Percentiles rank a stretch among this genome's conserved stretches.
Evolutionary conservation across 345 rosid species (phyloP).

Genomic region (Populus davidiana): DNA sequence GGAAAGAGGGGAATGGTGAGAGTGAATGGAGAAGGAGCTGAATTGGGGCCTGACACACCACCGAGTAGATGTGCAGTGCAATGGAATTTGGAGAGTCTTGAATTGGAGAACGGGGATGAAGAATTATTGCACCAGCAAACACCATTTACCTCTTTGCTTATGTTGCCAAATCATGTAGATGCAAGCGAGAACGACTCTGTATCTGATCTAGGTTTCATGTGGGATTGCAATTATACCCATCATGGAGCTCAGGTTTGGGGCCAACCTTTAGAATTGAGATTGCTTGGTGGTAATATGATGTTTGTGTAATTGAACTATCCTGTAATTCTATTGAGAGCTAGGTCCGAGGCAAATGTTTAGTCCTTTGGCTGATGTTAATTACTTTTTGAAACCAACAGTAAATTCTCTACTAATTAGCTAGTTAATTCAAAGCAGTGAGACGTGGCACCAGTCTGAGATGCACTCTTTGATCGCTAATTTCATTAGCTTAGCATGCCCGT

Average conservation of each 20-base stretch:
- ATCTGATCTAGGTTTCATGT: conserved; percentile 16
- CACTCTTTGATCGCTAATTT: too few species aligned
- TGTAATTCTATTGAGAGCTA: too few species aligned
- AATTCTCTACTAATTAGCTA: too few species aligned
- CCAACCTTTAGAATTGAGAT: background rate
- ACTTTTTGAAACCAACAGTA: too few species aligned
- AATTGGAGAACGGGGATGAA: conserved; percentile 7
- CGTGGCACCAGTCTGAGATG: too few species aligned
- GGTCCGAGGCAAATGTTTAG: too few species aligned
- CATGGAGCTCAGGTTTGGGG: conserved; percentile 21
- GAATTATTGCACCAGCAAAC: conserved; percentile 7
- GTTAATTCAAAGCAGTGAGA: too few species aligned
- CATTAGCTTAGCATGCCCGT: too few species aligned
- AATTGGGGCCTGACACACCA: conserved; percentile 10
- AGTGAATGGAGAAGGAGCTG: conserved; percentile 7
- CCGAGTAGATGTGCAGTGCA: background rate
- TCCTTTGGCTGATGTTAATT: too few species aligned
- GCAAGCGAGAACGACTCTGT: background rate
- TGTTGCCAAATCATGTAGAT: background rate
- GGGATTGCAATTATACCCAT: conserved; percentile 15
- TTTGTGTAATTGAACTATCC: background rate
- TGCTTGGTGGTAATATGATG: background rate
- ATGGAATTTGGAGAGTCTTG: background rate
- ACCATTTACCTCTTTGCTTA: conserved; percentile 15
- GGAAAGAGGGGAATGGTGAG: conserved; percentile 3